phyloP scores from a whole-genome alignment of 352 stramenopile species.

The Sclerospora graminicola region DNA sequence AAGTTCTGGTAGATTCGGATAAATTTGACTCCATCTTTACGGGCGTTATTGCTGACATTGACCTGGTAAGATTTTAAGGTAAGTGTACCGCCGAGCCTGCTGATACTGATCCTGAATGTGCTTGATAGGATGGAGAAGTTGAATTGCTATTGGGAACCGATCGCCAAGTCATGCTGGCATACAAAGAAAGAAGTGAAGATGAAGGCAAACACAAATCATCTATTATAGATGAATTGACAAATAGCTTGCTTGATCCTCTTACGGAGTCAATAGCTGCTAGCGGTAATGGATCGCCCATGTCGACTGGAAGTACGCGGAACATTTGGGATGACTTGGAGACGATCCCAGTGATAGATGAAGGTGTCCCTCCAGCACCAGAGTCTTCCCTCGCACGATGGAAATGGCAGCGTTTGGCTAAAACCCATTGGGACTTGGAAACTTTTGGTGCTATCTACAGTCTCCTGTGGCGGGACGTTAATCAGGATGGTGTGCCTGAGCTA shows the following conservation, averaged over 20 bases:
- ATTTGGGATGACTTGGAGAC: conserved; percentile 18
- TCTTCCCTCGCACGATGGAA: conserved; percentile 7
- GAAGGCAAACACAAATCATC: background rate
- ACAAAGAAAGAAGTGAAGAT: conserved; percentile 19
- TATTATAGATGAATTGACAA: conserved; percentile 1
- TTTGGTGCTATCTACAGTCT: conserved; percentile 71
- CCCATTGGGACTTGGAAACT: conserved; percentile 35
- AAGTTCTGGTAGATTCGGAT: conserved; percentile 34
- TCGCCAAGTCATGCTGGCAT: conserved; percentile 42
- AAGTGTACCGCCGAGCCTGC: background rate
- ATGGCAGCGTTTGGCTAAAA: conserved; percentile 24
- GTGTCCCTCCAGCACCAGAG: background rate
- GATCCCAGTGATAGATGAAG: conserved; percentile 2
- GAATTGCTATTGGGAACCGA: conserved; percentile 60
- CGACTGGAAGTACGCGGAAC: conserved; percentile 14
- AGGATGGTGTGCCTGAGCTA: conserved; percentile 50
- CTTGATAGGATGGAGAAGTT: conserved; percentile 36
- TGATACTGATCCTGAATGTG: background rate
- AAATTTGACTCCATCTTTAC: conserved; percentile 60
- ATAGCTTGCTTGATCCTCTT: background rate
- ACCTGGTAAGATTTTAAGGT: conserved; percentile 31
- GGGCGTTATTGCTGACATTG: conserved; percentile 36
- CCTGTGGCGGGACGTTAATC: conserved; percentile 52
- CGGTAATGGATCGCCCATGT: conserved; percentile 5
- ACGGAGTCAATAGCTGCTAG: background rate